Conservation (phyloP, 768 basidiomycete genomes). For the Rhodocollybia butyracea region DNA sequence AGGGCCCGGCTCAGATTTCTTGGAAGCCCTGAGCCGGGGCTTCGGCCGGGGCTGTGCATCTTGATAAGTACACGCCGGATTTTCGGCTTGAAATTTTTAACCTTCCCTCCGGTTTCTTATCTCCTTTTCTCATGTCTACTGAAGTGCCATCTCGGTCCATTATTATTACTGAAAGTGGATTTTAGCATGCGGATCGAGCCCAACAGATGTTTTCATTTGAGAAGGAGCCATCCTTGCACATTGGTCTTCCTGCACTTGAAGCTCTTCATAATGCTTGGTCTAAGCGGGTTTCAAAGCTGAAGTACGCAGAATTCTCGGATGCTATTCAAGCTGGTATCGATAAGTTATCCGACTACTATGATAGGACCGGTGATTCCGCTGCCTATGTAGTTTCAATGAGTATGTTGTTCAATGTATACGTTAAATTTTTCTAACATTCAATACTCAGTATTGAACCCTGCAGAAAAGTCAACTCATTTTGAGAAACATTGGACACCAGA, state of each 20-base stretch:
- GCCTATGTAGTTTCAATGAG: constrained; percentile 31
- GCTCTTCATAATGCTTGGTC: constrained; percentile 24
- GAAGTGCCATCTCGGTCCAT: too few relatives aligned
- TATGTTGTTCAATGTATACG: constrained; percentile 14
- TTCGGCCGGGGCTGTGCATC: too few relatives aligned
- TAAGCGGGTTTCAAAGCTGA: background rate
- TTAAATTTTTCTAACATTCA: background rate
- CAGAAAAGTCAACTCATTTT: constrained; percentile 20
- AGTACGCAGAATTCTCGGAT: constrained; percentile 18
- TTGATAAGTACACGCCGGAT: too few relatives aligned
- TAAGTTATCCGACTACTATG: constrained; percentile 33
- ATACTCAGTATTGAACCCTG: constrained; percentile 22
- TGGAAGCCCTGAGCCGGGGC: too few relatives aligned
- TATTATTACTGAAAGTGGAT: too few relatives aligned
- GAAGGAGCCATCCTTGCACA: constrained; percentile 18
- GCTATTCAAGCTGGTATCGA: constrained; percentile 22
- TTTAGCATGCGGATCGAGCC: constrained; percentile 26
- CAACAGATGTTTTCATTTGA: constrained; percentile 30
- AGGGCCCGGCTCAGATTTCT: too few relatives aligned
- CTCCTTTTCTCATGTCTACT: too few relatives aligned
- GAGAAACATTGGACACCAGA: constrained; percentile 21
- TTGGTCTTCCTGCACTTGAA: constrained; percentile 27
- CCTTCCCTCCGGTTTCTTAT: too few relatives aligned
- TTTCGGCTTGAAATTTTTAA: too few relatives aligned
- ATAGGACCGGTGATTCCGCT: constrained; percentile 25